Percentiles rank a stretch among this genome's conserved stretches.
Conservation (phyloP, 2,329 filamentous ascomycete genomes). For the Fusarium longipes region DNA sequence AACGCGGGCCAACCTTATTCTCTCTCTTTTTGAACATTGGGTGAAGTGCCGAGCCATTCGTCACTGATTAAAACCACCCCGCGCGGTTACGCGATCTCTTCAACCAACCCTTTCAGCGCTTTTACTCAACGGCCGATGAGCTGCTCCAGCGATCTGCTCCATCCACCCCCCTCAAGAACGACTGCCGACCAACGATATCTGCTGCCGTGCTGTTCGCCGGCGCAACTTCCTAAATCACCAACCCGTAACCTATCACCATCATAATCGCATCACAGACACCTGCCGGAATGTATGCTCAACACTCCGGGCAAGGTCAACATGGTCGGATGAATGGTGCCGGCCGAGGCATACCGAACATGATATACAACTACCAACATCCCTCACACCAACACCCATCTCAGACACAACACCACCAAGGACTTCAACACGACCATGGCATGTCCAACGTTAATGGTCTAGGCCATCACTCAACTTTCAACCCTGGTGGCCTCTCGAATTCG, state of each 20-base stretch:
- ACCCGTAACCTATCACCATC: conserved; percentile 25
- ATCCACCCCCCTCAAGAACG: conserved; percentile 23
- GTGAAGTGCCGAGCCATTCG: conserved; percentile 44
- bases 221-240: conserved; percentile 40
- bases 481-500: conserved; percentile 68
- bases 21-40: conserved; percentile 50
- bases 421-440: conserved; percentile 68
- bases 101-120: conserved; percentile 11
- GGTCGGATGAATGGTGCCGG: conserved; percentile 74
- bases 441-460: conserved; percentile 66
- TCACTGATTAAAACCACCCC: conserved; percentile 29
- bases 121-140: conserved; percentile 43
- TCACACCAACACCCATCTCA: conserved; percentile 73
- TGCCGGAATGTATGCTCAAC: conserved; percentile 77
- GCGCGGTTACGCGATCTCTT: conserved; percentile 23
- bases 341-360: conserved; percentile 70
- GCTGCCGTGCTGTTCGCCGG: conserved; percentile 48
- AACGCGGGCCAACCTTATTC: conserved; percentile 51
- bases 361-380: conserved; percentile 75
- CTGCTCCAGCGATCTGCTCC: conserved; percentile 34
- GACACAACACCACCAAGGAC: conserved; percentile 70
- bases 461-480: conserved; percentile 53
- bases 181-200: conserved; percentile 37
- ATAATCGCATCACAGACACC: conserved; percentile 33
- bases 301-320: conserved; percentile 73